Evolutionary conservation across 148 eudicot species (phyloP), one percentile per base, ranked within the genome.

Genomic region (Linanthus parryae): DNA sequence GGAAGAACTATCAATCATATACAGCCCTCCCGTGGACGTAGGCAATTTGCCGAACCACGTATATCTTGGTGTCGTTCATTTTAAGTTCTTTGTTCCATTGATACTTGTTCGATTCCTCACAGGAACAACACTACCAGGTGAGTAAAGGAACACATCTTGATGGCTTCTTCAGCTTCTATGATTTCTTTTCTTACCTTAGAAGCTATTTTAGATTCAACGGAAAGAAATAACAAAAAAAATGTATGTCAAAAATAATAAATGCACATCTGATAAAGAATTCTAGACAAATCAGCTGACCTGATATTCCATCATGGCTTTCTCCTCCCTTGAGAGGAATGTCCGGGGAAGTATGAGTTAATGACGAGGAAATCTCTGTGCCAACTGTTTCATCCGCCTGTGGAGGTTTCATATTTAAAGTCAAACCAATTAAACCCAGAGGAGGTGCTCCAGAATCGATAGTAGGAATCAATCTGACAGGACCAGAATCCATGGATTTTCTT

Each of bases 331-430:
- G 39, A 37, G 51, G 43, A 55, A 35, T 31, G 33, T 16, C 8
- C 21, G 52, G 33, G 5, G 57, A 45, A 15, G 15, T 35, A 58
- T 23, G 31, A 6, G 65, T 31, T 30, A 31, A 30, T n/a, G 18
- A 50, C 28, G 34, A 19, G 55, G 56, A 19, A 50, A 37, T 61
- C 41, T 66, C 69, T 37, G 44, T 14, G 18, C 42, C 71, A 63
- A 63, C 58, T 31, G 47, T 45, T 65, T 49, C 57, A 29, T 67
- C 63, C 64, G 63, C 63, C 27, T 50, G 8, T 26, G 82, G 94
- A 21, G 87, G 81, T 71, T 77, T 75, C 77, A 29, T 69, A 59
- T 67, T 35, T 46, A 81, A 73, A 59, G 76, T 69, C 83, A 81
- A 68, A 54, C 70, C 64, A 38, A 63, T 37, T 31, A 63, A 63